Conservation (phyloP, 345 rosid genomes). For the Populus euphratica region DNA sequence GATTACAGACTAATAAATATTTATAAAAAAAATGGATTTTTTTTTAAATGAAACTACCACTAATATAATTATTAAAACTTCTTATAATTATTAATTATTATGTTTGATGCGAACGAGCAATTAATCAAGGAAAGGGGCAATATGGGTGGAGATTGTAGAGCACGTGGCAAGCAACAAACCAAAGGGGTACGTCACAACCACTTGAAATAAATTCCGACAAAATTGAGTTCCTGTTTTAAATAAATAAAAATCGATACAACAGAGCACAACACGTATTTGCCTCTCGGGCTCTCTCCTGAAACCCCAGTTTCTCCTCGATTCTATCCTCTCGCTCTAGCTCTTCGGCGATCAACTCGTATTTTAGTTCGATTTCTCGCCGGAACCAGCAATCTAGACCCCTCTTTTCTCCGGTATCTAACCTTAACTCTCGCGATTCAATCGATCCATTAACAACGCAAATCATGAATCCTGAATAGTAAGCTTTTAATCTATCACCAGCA, state of each 20-base stretch:
- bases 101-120: neutral
- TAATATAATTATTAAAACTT: too few relatives aligned
- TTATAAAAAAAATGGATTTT: too few relatives aligned
- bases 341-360: conserved; percentile 30
- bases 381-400: neutral
- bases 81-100: too few relatives aligned
- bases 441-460: conserved; percentile 16
- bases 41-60: too few relatives aligned
- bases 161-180: conserved; percentile 23
- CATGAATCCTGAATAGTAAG: conserved; percentile 98
- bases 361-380: conserved; percentile 15
- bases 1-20: too few relatives aligned
- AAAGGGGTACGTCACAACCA: conserved; percentile 24
- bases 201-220: conserved; percentile 20
- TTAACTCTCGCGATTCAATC: conserved; percentile 17
- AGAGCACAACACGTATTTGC: neutral
- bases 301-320: neutral
- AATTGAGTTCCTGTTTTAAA: conserved; percentile 5
- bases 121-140: neutral
- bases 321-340: neutral
- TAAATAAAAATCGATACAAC: neutral
- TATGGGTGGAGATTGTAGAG: neutral
- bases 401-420: neutral
- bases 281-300: neutral
- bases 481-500: neutral